phyloP scores from a whole-genome alignment of 495 filamentous ascomycete species.

The Aspergillus taichungensis region DNA sequence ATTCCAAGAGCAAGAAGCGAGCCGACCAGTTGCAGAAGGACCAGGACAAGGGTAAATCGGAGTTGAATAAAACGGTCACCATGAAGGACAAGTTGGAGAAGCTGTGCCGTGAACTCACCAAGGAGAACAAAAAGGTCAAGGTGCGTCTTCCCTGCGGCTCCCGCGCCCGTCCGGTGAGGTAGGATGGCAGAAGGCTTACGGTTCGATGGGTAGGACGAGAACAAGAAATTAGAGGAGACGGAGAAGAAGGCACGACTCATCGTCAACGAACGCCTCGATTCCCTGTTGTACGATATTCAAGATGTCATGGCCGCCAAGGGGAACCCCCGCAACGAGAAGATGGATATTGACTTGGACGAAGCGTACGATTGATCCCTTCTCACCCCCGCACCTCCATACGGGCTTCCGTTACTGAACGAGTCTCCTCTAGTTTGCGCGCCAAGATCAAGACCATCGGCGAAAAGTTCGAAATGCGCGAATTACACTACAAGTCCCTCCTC shows the following conservation, averaged over 20 bases:
- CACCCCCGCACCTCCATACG: background rate
- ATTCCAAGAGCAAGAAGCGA: conserved; percentile 90
- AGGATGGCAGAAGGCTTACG: background rate
- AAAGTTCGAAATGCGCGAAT: conserved; percentile 88
- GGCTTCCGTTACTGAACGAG: conserved; percentile 3
- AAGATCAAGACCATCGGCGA: conserved; percentile 92
- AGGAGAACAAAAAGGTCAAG: conserved; percentile 96
- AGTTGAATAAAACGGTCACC: conserved; percentile 75
- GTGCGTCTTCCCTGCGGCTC: conserved; percentile 34
- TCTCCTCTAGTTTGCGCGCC: conserved; percentile 58
- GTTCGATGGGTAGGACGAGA: conserved; percentile 62
- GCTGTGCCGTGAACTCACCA: conserved; percentile 80
- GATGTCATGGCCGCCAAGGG: conserved; percentile 72
- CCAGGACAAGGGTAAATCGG: conserved; percentile 77
- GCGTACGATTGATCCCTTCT: conserved; percentile 45
- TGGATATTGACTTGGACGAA: conserved; percentile 78
- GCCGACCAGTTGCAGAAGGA: conserved; percentile 94
- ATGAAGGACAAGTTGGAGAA: conserved; percentile 95
- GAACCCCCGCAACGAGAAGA: conserved; percentile 60
- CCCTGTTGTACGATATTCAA: conserved; percentile 68
- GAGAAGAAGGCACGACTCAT: conserved; percentile 73
- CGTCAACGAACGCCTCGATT: conserved; percentile 75
- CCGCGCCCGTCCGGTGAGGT: background rate
- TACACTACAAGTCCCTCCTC: conserved; percentile 81
- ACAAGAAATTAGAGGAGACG: conserved; percentile 73